Evolutionary conservation across 768 basidiomycete species (phyloP).

Genomic region (Pleurotus tuoliensis): DNA sequence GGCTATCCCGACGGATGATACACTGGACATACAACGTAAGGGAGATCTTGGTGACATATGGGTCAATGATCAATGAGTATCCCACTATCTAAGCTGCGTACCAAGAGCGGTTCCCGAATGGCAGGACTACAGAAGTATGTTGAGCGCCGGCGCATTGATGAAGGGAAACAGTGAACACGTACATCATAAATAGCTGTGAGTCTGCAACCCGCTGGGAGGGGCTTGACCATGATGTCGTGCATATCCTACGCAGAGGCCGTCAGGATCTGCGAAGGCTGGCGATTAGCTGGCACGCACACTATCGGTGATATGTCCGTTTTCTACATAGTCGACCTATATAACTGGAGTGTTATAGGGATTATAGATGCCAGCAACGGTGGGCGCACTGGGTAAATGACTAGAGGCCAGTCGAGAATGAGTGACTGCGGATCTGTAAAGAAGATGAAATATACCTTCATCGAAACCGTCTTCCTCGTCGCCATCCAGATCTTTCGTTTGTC

Average conservation of each 20-base stretch:
- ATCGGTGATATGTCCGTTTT: slow-evolving; percentile 77
- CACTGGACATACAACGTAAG: slow-evolving; percentile 49
- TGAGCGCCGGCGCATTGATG: background rate
- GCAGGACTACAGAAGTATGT: slow-evolving; percentile 51
- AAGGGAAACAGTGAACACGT: slow-evolving; percentile 20
- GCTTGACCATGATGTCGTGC: slow-evolving; percentile 60
- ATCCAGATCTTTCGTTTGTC: slow-evolving; percentile 78
- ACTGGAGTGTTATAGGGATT: slow-evolving; percentile 46
- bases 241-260: slow-evolving; percentile 42
- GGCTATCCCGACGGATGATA: background rate
- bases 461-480: slow-evolving; percentile 84
- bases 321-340: slow-evolving; percentile 64
- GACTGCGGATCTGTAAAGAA: background rate
- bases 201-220: slow-evolving; percentile 40
- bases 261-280: background rate
- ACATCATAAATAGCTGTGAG: slow-evolving; percentile 82
- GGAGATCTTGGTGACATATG: slow-evolving; percentile 46
- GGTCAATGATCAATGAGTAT: background rate
- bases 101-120: slow-evolving; percentile 87
- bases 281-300: slow-evolving; percentile 50
- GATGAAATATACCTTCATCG: slow-evolving; percentile 60
- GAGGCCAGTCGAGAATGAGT: background rate
- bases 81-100: slow-evolving; percentile 22
- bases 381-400: slow-evolving; percentile 76
- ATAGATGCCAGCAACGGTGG: background rate